Percentiles rank a stretch among this genome's conserved stretches.
These are phyloP conservation scores for Suillus plorans DNA, from an alignment of 768 basidiomycete species.

Conservation along the genomic window DNA sequence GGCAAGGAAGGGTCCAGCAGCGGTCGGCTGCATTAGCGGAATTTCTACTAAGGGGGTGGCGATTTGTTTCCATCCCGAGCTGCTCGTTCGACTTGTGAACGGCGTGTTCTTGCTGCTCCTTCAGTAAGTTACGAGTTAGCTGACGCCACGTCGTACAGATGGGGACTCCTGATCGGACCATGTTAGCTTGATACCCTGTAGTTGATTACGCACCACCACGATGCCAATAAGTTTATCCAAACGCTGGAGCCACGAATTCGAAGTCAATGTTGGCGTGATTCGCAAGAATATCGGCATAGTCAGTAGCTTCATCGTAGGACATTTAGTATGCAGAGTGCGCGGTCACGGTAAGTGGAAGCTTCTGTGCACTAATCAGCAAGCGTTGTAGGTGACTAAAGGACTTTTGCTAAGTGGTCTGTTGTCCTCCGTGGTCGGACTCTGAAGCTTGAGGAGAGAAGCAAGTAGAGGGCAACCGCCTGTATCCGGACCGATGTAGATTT, in stretches of 20 bases:
- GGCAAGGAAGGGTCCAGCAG: not conserved
- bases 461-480: not conserved
- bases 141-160: conserved; percentile 1
- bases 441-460: not conserved
- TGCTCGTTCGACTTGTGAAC: not conserved
- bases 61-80: not conserved
- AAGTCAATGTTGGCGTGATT: not conserved
- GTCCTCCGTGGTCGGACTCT: not conserved
- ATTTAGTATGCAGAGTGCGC: not conserved
- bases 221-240: not conserved
- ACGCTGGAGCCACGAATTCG: not conserved
- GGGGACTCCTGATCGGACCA: not conserved
- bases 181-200: not conserved
- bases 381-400: not conserved
- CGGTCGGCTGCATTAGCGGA: not conserved
- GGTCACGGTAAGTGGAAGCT: not conserved
- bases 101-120: conserved; percentile 9
- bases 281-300: not conserved
- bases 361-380: not conserved
- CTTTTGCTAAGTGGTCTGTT: not conserved
- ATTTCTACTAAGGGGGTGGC: not conserved
- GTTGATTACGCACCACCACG: not conserved
- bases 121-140: conserved; percentile 12
- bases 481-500: not conserved
- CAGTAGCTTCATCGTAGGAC: not conserved